These are phyloP conservation scores for Vigna angularis DNA, from an alignment of 306 rosid genomes.

Conservation along the genomic window DNA sequence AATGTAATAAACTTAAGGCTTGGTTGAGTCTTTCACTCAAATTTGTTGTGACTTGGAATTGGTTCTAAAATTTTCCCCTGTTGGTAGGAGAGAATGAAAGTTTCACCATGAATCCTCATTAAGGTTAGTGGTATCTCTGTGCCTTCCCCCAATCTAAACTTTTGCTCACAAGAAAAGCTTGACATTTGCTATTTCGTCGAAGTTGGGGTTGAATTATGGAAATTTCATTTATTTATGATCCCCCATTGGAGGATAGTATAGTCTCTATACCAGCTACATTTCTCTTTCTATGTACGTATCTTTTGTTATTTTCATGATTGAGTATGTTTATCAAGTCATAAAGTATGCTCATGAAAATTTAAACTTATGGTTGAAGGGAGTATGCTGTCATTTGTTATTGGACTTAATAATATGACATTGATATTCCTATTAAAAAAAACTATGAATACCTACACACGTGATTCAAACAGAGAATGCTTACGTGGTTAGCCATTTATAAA, in stretches of 20 bases:
- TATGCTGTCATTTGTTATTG: slow-evolving; percentile 6
- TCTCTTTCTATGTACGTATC: neutral
- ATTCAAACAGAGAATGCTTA: neutral
- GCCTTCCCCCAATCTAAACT: neutral
- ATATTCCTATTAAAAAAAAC: slow-evolving; percentile 22
- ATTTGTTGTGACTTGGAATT: neutral
- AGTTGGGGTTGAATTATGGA: neutral
- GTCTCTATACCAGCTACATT: neutral
- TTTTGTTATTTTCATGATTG: slow-evolving; percentile 1
- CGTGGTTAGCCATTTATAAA: slow-evolving; percentile 3
- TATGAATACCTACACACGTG: neutral
- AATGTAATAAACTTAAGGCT: neutral
- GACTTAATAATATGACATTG: neutral
- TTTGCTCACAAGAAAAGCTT: neutral
- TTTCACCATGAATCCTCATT: neutral
- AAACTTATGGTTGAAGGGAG: neutral
- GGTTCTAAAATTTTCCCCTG: neutral
- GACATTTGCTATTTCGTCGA: neutral
- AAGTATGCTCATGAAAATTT: neutral
- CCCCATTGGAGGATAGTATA: neutral
- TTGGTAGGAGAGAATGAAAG: neutral
- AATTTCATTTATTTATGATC: neutral
- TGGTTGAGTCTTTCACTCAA: neutral
- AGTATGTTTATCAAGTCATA: neutral
- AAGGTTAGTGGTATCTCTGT: neutral